Base-by-base conservation (phyloP, 2,329 filamentous ascomycete genomes). In the Calonectria leucothoes region DNA sequence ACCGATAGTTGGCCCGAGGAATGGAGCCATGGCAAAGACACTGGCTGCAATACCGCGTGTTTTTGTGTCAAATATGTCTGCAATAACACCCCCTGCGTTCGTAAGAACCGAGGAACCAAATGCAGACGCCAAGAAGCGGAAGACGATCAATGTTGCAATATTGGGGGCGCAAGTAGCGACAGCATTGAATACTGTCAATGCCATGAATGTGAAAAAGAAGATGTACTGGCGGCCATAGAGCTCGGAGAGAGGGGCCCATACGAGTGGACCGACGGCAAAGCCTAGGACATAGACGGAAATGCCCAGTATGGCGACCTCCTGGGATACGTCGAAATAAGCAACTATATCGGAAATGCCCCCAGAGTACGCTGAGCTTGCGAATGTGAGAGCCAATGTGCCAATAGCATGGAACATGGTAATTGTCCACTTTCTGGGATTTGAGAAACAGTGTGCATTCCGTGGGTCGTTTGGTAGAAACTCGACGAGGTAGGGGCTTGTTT, bases 241-340 rank as follows among this genome's bases (percentile, higher is more conserved):
- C 29, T 69, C 66, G 12, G 66, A 69, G 6, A 69, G 66, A 27
- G 66, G 66, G 7, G 66, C 66, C 66, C 66, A 69, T 8, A 69
- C 17, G 29, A 69, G 23, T 14, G 66, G 66, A 8, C 66, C 66
- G 14, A 69, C n/a, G 11, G 66, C 66, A 14, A 69, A 69, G 29
- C 66, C 66, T 29, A 69, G 12, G 23, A 69, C 66, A 42, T 37
- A 69, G 2, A 63, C 5, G n/a, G 66, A 69, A 11, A 69, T 42
- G 6, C 66, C 66, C n/a, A 69, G 29, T 14, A 35, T 69, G 15
- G 52, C 66, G 6, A 69, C 55, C 33, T 63, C 66, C 10, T 29
- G 29, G 3, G 66, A 69, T 5, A 35, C 39, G 8, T 63, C n/a
- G 27, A 69, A 69, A 15, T 48, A 8, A 15, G 37, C 20, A 17